Conservation (phyloP, 139 green algal genomes). For the Chlamydomonas sphaeroides region DNA sequence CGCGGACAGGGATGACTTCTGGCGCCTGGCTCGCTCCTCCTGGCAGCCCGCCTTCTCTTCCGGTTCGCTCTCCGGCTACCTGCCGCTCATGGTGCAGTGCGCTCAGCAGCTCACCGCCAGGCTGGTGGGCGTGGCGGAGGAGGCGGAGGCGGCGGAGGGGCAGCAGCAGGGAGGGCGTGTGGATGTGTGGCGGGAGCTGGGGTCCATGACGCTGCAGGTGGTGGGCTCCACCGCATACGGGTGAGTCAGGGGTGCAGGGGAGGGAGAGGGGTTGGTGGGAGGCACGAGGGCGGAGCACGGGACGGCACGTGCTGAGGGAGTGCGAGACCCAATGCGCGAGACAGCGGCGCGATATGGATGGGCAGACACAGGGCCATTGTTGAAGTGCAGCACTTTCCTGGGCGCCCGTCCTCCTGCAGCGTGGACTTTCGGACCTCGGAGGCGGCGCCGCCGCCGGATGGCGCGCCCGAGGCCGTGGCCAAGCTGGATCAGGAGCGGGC, state of each 20-base stretch:
- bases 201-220: slow-evolving; percentile 65
- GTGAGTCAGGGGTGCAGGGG: slow-evolving; percentile 36
- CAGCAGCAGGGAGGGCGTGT: slow-evolving; percentile 48
- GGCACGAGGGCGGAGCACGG: not conserved
- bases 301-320: no score
- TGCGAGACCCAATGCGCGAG: no score
- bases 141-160: not conserved
- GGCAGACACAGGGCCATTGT: no score
- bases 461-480: no score
- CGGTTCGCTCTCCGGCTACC: slow-evolving; percentile 55
- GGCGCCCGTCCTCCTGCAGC: no score
- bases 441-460: no score
- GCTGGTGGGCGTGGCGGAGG: not conserved
- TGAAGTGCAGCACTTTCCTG: no score
- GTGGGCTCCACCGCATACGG: slow-evolving; percentile 70
- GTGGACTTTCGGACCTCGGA: no score
- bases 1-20: slow-evolving; percentile 53
- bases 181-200: slow-evolving; percentile 59
- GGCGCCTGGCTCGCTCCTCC: slow-evolving; percentile 47
- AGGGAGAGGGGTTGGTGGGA: no score
- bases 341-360: no score
- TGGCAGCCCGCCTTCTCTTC: slow-evolving; percentile 66
- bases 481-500: no score
- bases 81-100: slow-evolving; percentile 56
- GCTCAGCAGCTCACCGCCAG: slow-evolving; percentile 42